Evolutionary conservation across 345 rosid genomes (phyloP).

Genomic region (Populus euphratica): DNA sequence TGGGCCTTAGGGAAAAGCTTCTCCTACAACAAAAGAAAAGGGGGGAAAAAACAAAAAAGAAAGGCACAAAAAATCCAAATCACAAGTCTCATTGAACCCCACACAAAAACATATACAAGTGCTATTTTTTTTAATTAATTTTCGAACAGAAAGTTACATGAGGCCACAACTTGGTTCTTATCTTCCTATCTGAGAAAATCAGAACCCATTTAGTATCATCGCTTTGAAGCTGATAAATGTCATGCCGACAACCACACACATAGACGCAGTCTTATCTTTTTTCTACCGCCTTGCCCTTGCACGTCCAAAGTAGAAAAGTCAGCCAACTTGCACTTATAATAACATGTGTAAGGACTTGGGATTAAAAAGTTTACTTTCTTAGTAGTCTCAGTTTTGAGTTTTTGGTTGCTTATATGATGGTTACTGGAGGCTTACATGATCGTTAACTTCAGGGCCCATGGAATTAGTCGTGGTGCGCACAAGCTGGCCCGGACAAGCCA

Average conservation of each 20-base stretch:
- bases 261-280: background rate
- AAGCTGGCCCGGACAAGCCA: too few relatives aligned
- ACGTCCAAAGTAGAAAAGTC: background rate
- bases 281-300: slow-evolving; percentile 9
- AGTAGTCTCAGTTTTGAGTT: too few relatives aligned
- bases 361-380: too few relatives aligned
- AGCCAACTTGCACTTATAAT: background rate
- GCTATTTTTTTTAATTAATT: background rate
- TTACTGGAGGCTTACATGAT: too few relatives aligned
- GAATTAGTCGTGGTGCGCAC: too few relatives aligned
- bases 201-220: slow-evolving; percentile 18
- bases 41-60: too few relatives aligned
- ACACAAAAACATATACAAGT: background rate
- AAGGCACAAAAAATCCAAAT: background rate
- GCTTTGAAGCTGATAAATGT: slow-evolving; percentile 21
- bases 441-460: too few relatives aligned
- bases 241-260: slow-evolving; percentile 31
- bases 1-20: background rate
- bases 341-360: background rate
- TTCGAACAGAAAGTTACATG: background rate
- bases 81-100: background rate
- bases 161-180: slow-evolving; percentile 19
- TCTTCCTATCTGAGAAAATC: slow-evolving; percentile 24
- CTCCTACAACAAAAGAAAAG: background rate
- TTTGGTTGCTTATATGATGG: too few relatives aligned